These are phyloP conservation scores for Quercus bicolor DNA, from an alignment of 306 rosid species.

Conservation along the genomic window DNA sequence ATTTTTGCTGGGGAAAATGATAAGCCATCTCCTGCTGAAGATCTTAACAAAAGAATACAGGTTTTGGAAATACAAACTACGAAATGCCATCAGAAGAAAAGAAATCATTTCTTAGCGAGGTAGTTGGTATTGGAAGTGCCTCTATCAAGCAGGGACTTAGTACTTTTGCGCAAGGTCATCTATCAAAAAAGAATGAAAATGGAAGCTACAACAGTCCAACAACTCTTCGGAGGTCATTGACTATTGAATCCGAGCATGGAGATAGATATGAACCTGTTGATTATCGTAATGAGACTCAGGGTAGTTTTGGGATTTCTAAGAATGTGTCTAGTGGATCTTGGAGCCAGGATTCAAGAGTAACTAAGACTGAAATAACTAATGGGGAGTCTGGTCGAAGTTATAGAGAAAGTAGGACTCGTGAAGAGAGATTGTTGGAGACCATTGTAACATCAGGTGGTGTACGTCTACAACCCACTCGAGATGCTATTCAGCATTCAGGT, in stretches of 20 bases:
- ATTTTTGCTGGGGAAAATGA: conserved; percentile 72
- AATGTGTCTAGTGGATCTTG: conserved; percentile 57
- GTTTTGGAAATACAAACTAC: conserved; percentile 84
- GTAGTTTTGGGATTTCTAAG: conserved; percentile 54
- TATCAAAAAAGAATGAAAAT: conserved; percentile 67
- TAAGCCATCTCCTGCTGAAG: conserved; percentile 74
- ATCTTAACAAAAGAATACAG: conserved; percentile 80
- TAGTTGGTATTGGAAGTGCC: conserved; percentile 95
- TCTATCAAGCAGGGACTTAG: conserved; percentile 89
- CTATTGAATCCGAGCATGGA: conserved; percentile 50
- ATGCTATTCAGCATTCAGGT: conserved; percentile 77
- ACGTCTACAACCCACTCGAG: conserved; percentile 95
- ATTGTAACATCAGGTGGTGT: conserved; percentile 94
- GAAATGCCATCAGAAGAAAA: conserved; percentile 62
- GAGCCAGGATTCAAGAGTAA: conserved; percentile 66
- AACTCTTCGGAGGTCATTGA: conserved; percentile 84
- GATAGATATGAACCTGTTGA: conserved; percentile 76
- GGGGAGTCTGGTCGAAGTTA: conserved; percentile 58
- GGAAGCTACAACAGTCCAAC: conserved; percentile 85
- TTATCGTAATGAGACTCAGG: conserved; percentile 54
- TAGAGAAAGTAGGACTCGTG: conserved; percentile 65
- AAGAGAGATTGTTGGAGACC: conserved; percentile 90
- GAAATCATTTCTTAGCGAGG: conserved; percentile 90
- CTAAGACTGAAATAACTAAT: conserved; percentile 45
- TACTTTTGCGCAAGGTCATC: conserved; percentile 73